Base-by-base conservation (phyloP, 1,284 basidiomycete species). In the Vanrija sp. region DNA sequence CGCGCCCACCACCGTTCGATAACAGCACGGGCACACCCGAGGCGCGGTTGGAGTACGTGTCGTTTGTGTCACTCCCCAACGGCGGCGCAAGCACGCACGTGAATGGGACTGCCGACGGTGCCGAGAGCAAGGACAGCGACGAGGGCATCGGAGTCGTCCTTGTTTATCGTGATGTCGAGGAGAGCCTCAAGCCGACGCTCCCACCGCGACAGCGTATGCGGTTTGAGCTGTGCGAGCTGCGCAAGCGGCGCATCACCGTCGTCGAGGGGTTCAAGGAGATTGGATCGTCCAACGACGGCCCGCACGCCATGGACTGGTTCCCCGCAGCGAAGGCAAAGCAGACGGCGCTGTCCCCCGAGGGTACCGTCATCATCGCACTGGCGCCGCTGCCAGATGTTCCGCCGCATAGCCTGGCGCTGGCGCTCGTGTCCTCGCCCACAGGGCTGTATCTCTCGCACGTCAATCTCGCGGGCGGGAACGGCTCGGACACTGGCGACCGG, bases 391-490 rank as follows among this genome's bases (percentile, higher is more conserved):
- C 62, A 0, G 53, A 65, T 19, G 49, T 71, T 9, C 56, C 62
- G 15, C 60, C 65, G 18, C 49, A 63, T 19, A 61, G 65, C 1
- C 50, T 68, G 18, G 58, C 64, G 0, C 49, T 73, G 9, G 65
- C 65, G 6, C 44, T 71, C 3, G 34, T 73, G 1, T 57, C 58
- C 19, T 53, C 57, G 1, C 50, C 60, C 7, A 34, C 40, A 6
- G 65, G 63, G 0, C 25, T 65, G 15, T 39, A 52, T 19, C 47
- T 65, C 42, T 46, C 57, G 23, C 56, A 67, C 54, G 46, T 73
- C 43, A 66, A 68, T 54, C 54, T 63, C 34, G 45, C 48, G 0
- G 55, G 55, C 2, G 48, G 25, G 3, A 1, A 44, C 1, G 59
- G 55, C 40, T 26, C 23, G 25, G 47, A 60, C 43, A 47, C 43